Evolutionary conservation across 805 yeast species (phyloP).

Genomic region (Candida gorgasii): DNA sequence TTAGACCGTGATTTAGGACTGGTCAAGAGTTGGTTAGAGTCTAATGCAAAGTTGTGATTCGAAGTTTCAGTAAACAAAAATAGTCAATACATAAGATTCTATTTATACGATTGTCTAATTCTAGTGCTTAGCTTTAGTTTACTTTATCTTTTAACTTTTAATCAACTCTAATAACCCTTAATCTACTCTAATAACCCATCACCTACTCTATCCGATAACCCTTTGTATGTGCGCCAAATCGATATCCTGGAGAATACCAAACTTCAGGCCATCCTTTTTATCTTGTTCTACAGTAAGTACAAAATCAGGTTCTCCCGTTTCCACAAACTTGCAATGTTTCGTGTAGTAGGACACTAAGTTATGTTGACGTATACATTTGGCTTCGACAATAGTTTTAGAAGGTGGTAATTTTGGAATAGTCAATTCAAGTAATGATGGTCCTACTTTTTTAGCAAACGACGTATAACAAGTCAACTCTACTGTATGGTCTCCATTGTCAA

Average conservation of each 20-base stretch:
- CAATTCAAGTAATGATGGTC: conserved; percentile 24
- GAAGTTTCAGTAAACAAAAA: not conserved
- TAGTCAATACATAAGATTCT: not conserved
- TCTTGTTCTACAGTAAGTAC: conserved; percentile 18
- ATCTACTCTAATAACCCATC: no score
- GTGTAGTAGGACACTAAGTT: conserved; percentile 46
- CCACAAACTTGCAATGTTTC: conserved; percentile 37
- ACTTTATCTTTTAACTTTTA: no score
- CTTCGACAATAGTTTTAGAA: conserved; percentile 22
- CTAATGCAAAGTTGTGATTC: conserved; percentile 24
- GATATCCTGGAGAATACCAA: conserved; percentile 41
- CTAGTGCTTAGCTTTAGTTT: no score
- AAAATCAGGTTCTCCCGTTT: conserved; percentile 22
- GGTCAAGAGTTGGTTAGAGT: conserved; percentile 50
- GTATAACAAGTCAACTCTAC: conserved; percentile 53
- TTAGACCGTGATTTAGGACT: conserved; percentile 52
- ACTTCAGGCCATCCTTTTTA: conserved; percentile 32
- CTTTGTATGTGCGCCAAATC: conserved; percentile 39
- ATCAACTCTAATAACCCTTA: no score
- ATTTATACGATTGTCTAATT: not conserved
- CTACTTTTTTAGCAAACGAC: conserved; percentile 47
- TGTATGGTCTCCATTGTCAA: not conserved
- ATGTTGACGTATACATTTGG: conserved; percentile 52
- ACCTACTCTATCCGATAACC: no score
- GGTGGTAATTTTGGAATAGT: not conserved